phyloP scores from a whole-genome alignment of 2,329 filamentous ascomycete species.

The Exophiala calicioides region DNA sequence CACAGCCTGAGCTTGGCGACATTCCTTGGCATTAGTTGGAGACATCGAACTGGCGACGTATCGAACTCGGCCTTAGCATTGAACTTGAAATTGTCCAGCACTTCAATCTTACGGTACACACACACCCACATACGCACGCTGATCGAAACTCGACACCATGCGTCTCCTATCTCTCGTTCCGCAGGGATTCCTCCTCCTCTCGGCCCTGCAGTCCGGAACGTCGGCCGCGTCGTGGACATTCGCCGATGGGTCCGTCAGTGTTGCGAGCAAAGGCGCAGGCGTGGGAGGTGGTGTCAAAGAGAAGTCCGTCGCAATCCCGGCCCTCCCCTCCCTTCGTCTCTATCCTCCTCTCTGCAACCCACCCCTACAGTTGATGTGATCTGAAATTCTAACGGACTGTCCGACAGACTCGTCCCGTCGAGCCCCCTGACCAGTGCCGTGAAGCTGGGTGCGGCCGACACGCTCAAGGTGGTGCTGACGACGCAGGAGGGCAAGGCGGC shows the following conservation, averaged over 20 bases:
- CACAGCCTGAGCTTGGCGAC: too few relatives aligned
- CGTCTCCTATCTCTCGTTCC: slow-evolving; percentile 21
- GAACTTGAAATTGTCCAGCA: too few relatives aligned
- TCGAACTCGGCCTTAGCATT: too few relatives aligned
- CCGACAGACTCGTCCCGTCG: slow-evolving; percentile 58
- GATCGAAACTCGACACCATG: slow-evolving; percentile 15
- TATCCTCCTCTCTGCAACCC: neutral
- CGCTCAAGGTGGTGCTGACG: slow-evolving; percentile 79
- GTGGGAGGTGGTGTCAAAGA: slow-evolving; percentile 56
- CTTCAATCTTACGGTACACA: too few relatives aligned
- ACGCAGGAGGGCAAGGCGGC: slow-evolving; percentile 74
- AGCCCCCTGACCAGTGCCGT: slow-evolving; percentile 65
- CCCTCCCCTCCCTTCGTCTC: neutral
- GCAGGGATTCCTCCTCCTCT: slow-evolving; percentile 18
- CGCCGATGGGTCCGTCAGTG: slow-evolving; percentile 63
- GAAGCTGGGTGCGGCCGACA: slow-evolving; percentile 66
- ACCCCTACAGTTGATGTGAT: neutral
- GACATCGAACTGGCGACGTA: too few relatives aligned
- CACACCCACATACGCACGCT: too few relatives aligned
- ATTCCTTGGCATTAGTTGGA: too few relatives aligned
- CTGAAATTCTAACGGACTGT: neutral
- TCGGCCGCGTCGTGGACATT: slow-evolving; percentile 61
- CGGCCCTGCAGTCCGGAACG: slow-evolving; percentile 20
- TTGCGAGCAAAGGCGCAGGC: slow-evolving; percentile 61
- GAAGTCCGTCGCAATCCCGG: slow-evolving; percentile 45